These are phyloP conservation scores for Tylopilus sp. DNA, from an alignment of 768 basidiomycete species.

Conservation along the genomic window DNA sequence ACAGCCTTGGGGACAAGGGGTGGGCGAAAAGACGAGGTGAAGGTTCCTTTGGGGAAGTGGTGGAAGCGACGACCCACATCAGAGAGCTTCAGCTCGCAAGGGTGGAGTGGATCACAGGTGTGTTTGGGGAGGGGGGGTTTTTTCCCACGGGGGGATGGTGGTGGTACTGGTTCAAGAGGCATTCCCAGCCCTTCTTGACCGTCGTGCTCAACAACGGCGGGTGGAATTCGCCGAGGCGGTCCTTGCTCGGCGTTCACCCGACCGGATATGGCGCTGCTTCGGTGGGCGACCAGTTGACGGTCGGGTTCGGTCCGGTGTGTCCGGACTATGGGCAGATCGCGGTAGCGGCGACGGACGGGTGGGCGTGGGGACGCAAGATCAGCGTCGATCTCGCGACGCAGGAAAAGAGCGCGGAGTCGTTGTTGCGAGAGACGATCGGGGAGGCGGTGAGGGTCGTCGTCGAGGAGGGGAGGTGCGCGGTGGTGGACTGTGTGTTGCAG, in stretches of 20 bases:
- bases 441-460: slow-evolving; percentile 57
- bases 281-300: slow-evolving; percentile 48
- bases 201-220: slow-evolving; percentile 72
- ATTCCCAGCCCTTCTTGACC: slow-evolving; percentile 69
- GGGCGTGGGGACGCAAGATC: slow-evolving; percentile 53
- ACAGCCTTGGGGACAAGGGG: no score
- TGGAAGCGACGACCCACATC: no score
- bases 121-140: no score
- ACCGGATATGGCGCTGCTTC: slow-evolving; percentile 47
- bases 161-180: neutral
- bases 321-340: slow-evolving; percentile 65
- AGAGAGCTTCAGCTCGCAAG: no score
- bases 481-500: slow-evolving; percentile 59
- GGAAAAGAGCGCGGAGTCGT: slow-evolving; percentile 22
- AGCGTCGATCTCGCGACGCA: slow-evolving; percentile 24
- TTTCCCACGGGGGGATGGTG: neutral
- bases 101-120: no score
- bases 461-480: slow-evolving; percentile 58
- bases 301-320: slow-evolving; percentile 60
- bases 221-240: slow-evolving; percentile 62
- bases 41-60: no score
- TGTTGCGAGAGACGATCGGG: slow-evolving; percentile 33
- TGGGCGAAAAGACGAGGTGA: no score
- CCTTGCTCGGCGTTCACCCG: slow-evolving; percentile 66
- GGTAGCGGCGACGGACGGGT: slow-evolving; percentile 63